Evolutionary conservation across 371 early-diverging fungal genomes (phyloP).

Genomic region (Coemansia sp.): DNA sequence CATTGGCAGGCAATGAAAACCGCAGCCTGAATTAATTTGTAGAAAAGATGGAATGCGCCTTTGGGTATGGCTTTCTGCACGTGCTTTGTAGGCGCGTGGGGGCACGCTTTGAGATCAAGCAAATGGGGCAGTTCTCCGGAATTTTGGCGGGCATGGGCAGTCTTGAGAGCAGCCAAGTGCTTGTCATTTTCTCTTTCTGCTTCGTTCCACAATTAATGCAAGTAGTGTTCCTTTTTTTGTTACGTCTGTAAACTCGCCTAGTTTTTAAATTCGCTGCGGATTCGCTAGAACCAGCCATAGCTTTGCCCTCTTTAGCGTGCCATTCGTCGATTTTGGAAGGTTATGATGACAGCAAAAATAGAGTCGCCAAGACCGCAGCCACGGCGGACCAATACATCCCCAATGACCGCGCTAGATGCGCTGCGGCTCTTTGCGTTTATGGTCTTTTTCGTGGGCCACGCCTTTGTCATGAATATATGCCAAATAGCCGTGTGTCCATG

Average conservation of each 20-base stretch:
- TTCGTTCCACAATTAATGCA: not conserved
- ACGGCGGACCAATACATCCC: slow-evolving; percentile 46
- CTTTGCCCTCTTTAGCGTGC: not conserved
- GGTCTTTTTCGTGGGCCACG: slow-evolving; percentile 45
- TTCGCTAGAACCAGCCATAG: not conserved
- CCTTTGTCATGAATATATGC: slow-evolving; percentile 52
- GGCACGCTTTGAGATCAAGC: not conserved
- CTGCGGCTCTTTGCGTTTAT: slow-evolving; percentile 30
- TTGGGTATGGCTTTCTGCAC: not conserved
- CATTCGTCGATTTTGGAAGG: not conserved
- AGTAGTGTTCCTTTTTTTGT: not conserved
- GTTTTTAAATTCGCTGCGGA: not conserved
- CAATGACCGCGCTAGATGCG: slow-evolving; percentile 31
- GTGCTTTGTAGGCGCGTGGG: not conserved
- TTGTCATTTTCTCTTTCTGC: not conserved
- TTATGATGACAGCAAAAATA: not conserved
- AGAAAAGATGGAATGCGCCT: not conserved
- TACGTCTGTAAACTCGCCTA: not conserved
- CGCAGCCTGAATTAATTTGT: not conserved
- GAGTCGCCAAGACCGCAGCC: not conserved
- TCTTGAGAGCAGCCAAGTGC: too few species aligned
- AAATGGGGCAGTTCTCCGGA: not conserved
- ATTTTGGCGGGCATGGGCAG: not conserved
- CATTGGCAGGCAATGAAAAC: not conserved
- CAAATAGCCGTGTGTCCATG: slow-evolving; percentile 50